These are phyloP conservation scores for Quillaja saponaria DNA, from an alignment of 306 rosid species.

Conservation along the genomic window DNA sequence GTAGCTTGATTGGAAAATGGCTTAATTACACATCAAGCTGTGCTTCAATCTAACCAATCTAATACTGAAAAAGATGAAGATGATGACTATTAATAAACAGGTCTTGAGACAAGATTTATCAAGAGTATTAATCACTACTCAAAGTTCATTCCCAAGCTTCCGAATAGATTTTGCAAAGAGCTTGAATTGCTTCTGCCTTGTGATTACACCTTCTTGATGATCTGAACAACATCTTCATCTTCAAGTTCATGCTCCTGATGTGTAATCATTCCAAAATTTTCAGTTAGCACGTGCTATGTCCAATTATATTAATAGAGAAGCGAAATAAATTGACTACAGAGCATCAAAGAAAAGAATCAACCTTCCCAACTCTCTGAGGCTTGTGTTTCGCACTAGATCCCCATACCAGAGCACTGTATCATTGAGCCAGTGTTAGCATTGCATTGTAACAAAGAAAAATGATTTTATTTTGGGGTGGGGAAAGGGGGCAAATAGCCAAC, in stretches of 20 bases:
- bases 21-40: constrained; percentile 38
- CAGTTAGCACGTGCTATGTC: constrained; percentile 18
- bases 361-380: constrained; percentile 99
- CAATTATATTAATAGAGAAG: not conserved
- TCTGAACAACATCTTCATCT: constrained; percentile 98
- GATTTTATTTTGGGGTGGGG: not conserved
- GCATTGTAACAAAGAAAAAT: not conserved
- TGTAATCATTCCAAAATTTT: constrained; percentile 12
- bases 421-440: constrained; percentile 30
- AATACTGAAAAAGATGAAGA: constrained; percentile 18
- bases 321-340: not conserved
- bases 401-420: constrained; percentile 91
- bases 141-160: constrained; percentile 23
- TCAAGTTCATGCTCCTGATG: constrained; percentile 87
- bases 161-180: not conserved
- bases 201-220: constrained; percentile 78
- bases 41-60: constrained; percentile 25
- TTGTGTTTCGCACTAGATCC: constrained; percentile 96
- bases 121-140: constrained; percentile 7
- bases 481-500: too few relatives aligned
- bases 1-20: constrained; percentile 29
- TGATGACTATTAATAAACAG: too few relatives aligned
- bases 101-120: not conserved
- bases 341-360: constrained; percentile 27
- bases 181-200: not conserved